A percentile compares a stretch with the other conserved stretches of the same genome.
phyloP scores from a whole-genome alignment of 2,329 filamentous ascomycete species.

The Fusarium aywerte region DNA sequence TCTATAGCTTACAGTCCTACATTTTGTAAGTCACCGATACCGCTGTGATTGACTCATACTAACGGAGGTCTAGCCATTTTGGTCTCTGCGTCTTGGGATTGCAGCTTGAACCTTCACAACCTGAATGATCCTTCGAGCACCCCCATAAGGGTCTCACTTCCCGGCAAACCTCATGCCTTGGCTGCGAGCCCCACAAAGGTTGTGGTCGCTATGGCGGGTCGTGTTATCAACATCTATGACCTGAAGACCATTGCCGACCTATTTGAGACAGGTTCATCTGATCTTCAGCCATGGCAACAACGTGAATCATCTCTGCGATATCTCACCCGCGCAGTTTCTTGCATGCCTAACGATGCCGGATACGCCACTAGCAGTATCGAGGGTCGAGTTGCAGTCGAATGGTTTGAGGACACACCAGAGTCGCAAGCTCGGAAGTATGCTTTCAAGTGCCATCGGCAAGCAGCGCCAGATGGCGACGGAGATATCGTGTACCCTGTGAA shows the following conservation, averaged over 20 bases:
- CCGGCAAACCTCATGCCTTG: slow-evolving; percentile 89
- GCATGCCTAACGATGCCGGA: slow-evolving; percentile 95
- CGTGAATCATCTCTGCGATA: slow-evolving; percentile 96
- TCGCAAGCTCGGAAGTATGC: slow-evolving; percentile 95
- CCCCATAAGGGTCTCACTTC: slow-evolving; percentile 76
- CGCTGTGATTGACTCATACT: slow-evolving; percentile 17
- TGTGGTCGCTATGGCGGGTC: slow-evolving; percentile 94
- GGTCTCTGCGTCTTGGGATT: slow-evolving; percentile 93
- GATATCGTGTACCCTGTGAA: slow-evolving; percentile 95
- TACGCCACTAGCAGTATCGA: slow-evolving; percentile 95
- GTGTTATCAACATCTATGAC: slow-evolving; percentile 95
- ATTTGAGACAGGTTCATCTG: slow-evolving; percentile 57
- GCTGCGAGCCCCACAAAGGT: slow-evolving; percentile 81
- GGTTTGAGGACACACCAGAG: slow-evolving; percentile 90
- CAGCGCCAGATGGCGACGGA: slow-evolving; percentile 68
- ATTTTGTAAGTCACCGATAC: slow-evolving; percentile 64
- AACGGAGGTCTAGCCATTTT: slow-evolving; percentile 67
- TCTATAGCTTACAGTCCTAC: slow-evolving; percentile 83
- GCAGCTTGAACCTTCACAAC: slow-evolving; percentile 86
- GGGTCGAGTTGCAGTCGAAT: slow-evolving; percentile 94
- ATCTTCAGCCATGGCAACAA: slow-evolving; percentile 86
- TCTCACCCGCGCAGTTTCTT: slow-evolving; percentile 90
- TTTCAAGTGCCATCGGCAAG: slow-evolving; percentile 96
- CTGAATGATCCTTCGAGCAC: slow-evolving; percentile 61
- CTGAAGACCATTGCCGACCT: slow-evolving; percentile 72